Percentiles rank a stretch among this genome's conserved stretches.
Conservation (phyloP, 495 filamentous ascomycete genomes). For the Trichoderma erinaceum region DNA sequence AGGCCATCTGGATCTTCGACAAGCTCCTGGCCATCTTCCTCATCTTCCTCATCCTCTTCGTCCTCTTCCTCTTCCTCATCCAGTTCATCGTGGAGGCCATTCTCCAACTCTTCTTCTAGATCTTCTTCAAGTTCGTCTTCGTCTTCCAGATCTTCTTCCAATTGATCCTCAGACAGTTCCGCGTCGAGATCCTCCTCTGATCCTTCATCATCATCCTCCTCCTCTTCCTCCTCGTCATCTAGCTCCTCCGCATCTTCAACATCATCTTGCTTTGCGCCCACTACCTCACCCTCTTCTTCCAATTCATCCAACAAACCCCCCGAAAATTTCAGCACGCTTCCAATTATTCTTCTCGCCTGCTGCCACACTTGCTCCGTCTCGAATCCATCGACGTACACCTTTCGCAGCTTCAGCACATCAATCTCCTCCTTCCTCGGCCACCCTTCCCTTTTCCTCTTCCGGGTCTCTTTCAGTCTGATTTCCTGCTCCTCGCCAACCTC, state of each 20-base stretch:
- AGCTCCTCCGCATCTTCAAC: slow-evolving; percentile 24
- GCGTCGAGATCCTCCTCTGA: slow-evolving; percentile 22
- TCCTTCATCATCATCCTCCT: slow-evolving; percentile 23
- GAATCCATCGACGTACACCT: slow-evolving; percentile 82
- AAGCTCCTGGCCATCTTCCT: slow-evolving; percentile 33
- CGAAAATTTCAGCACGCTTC: slow-evolving; percentile 38
- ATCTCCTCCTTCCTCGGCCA: slow-evolving; percentile 25
- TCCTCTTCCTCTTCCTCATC: slow-evolving; percentile 26
- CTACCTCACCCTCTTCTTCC: slow-evolving; percentile 33
- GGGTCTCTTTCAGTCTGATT: slow-evolving; percentile 48
- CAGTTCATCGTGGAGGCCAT: slow-evolving; percentile 18
- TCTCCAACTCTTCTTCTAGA: slow-evolving; percentile 19
- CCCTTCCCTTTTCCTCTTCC: slow-evolving; percentile 59
- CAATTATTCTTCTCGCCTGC: slow-evolving; percentile 75
- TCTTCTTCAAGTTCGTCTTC: slow-evolving; percentile 24
- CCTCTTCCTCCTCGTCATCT: slow-evolving; percentile 20
- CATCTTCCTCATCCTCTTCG: slow-evolving; percentile 29
- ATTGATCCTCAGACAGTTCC: slow-evolving; percentile 3
- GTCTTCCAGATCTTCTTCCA: slow-evolving; percentile 19
- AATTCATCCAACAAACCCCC: slow-evolving; percentile 45
- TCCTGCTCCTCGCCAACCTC: slow-evolving; percentile 61
- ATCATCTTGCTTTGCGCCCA: slow-evolving; percentile 28
- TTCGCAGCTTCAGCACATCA: slow-evolving; percentile 59
- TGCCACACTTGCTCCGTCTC: slow-evolving; percentile 88
- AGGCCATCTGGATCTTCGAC: slow-evolving; percentile 51